Evolutionary conservation across 2,329 filamentous ascomycete species (phyloP).

Genomic region (Fusarium temperatum): DNA sequence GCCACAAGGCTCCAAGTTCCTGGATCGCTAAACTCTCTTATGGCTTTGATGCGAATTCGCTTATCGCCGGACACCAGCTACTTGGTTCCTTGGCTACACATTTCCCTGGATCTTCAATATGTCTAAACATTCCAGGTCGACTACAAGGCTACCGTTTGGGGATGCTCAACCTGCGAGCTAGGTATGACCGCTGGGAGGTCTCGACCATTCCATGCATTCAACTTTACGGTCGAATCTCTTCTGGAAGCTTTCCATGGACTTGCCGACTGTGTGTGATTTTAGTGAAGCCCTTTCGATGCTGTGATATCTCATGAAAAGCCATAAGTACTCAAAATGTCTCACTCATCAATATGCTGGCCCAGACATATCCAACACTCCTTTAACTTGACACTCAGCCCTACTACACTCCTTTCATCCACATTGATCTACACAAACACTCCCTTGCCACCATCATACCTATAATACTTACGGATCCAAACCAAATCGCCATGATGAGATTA

Average conservation of each 20-base stretch:
- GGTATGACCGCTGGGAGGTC: not conserved
- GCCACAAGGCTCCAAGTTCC: not conserved
- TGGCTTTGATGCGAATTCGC: not conserved
- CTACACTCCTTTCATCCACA: not conserved
- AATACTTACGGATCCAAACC: too few relatives aligned
- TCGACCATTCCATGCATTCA: not conserved
- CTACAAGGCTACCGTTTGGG: not conserved
- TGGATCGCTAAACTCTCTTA: not conserved
- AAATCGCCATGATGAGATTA: not conserved
- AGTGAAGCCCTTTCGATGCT: rapidly evolving
- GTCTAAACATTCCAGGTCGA: not conserved
- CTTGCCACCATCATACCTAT: not conserved
- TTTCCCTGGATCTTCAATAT: rapidly evolving
- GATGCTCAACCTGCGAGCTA: not conserved
- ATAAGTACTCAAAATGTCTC: not conserved
- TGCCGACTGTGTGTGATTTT: too few relatives aligned
- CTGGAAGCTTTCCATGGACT: not conserved
- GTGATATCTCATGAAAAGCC: not conserved
- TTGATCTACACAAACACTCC: not conserved
- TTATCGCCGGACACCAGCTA: not conserved
- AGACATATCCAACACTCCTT: not conserved
- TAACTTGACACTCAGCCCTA: not conserved
- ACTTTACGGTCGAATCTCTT: too few relatives aligned
- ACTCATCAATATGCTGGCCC: rapidly evolving
- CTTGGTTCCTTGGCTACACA: not conserved